Evolutionary conservation across 768 basidiomycete species (phyloP).

Genomic region (Naganishia antarctica): DNA sequence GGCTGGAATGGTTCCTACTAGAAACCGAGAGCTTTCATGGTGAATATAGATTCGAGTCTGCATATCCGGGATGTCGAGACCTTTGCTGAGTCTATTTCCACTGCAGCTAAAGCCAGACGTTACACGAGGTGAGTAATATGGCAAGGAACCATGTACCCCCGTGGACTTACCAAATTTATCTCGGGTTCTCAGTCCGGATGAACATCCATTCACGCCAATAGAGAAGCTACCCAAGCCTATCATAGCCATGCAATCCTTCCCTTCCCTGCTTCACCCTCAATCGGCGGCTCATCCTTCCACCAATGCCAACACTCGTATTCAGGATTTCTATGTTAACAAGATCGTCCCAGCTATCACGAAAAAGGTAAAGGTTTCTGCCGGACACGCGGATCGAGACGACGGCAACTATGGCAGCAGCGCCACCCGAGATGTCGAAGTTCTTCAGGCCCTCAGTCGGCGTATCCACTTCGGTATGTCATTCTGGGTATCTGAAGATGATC

Average conservation of each 20-base stretch:
- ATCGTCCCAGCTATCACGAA: conserved; percentile 87
- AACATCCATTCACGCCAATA: conserved; percentile 81
- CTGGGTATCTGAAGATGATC: neutral
- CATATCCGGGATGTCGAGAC: neutral
- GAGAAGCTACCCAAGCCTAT: conserved; percentile 73
- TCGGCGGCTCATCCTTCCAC: conserved; percentile 51
- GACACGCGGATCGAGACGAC: conserved; percentile 75
- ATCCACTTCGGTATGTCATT: conserved; percentile 82
- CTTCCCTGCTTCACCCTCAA: conserved; percentile 64
- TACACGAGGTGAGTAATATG: conserved; percentile 70
- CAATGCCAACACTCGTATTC: conserved; percentile 81
- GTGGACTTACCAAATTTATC: neutral
- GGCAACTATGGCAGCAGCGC: conserved; percentile 96
- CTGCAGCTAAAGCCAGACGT: conserved; percentile 80
- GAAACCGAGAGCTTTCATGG: conserved; percentile 95
- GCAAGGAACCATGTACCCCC: neutral
- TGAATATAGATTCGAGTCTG: conserved; percentile 51
- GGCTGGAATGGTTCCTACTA: conserved; percentile 96
- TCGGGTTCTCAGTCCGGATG: conserved; percentile 69
- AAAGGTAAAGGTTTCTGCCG: conserved; percentile 58
- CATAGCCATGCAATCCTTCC: conserved; percentile 66
- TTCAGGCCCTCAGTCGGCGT: conserved; percentile 96
- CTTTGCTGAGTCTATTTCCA: neutral
- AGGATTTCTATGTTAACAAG: conserved; percentile 76
- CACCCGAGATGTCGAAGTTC: conserved; percentile 86